Evolutionary conservation across 164 flowering plant genomes (phyloP), one percentile per base, ranked within the genome.

Genomic region (Annona cherimola): DNA sequence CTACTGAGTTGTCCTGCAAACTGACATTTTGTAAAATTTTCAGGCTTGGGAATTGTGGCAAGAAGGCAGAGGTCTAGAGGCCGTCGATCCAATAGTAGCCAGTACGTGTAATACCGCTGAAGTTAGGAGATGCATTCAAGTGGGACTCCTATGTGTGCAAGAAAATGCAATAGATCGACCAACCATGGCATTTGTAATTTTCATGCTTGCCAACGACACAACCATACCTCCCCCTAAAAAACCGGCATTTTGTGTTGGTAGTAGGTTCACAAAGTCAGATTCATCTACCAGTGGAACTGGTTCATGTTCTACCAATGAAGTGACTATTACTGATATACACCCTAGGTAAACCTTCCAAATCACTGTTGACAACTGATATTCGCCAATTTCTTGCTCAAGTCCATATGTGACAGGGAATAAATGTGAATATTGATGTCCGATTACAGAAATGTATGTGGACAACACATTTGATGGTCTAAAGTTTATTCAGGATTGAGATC

Each of bases 81-180:
- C 50, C 26, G 44, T 64, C 8, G 68, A 72, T 64, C 42, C 69
- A 39, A 45, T 45, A 0, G 26, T 72, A 20, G 42, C 8, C n/a
- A 46, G 45, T 12, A 12, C 35, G 16, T 72, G 45, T 42, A 26
- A 5, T 40, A 11, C 35, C 39, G 26, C 14, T 46, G 68, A 72
- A 45, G 74, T 72, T 63, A 3, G 50, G 19, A 72, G 74, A 64
- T 72, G 74, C 74, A 72, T 72, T 35, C 74, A 72, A 35, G 68
- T 72, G 44, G 74, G 74, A 41, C 60, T 72, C 6, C 16, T 72
- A 4, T 72, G 74, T 63, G 74, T 72, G 42, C 68, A 72, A 46
- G 74, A 63, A 39, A 63, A 45, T 63, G 46, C 68, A 43, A 20
- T 9, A 39, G 69, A 64, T n/a, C 63, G 69, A 42, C 74, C 74